A percentile compares a stretch with the other conserved stretches of the same genome.
These are phyloP conservation scores for Capsicum chinense DNA, from an alignment of 257 asterid genomes.

Conservation along the genomic window DNA sequence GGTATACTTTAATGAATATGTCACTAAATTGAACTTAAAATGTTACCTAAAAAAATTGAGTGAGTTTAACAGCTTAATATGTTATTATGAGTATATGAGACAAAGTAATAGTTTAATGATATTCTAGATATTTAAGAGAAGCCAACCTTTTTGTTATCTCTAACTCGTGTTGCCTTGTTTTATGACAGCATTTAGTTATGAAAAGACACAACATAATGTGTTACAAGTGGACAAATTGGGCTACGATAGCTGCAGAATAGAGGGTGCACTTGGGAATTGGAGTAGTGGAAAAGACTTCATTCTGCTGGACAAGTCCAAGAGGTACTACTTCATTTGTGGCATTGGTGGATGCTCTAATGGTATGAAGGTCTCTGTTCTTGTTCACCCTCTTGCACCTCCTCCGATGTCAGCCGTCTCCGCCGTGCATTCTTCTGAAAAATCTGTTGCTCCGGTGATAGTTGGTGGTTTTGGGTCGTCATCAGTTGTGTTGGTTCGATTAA, in stretches of 20 bases:
- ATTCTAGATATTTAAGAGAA: too few species aligned
- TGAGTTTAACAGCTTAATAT: too few species aligned
- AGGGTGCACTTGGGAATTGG: conserved; percentile 82
- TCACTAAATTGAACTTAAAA: too few species aligned
- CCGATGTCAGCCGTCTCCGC: conserved; percentile 51
- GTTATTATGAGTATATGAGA: too few species aligned
- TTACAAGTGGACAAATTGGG: conserved; percentile 77
- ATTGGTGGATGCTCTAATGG: conserved; percentile 87
- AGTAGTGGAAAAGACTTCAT: conserved; percentile 85
- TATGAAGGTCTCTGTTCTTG: conserved; percentile 83
- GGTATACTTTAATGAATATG: too few species aligned
- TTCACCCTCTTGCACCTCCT: conserved; percentile 68
- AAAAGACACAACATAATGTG: conserved; percentile 81
- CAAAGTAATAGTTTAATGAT: too few species aligned
- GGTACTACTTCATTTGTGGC: conserved; percentile 85
- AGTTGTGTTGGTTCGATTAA: background rate
- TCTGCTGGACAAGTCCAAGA: conserved; percentile 55
- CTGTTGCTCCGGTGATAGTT: conserved; percentile 43
- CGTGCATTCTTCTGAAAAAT: conserved; percentile 35
- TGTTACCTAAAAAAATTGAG: too few species aligned
- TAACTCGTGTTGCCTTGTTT: background rate
- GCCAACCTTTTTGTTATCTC: background rate
- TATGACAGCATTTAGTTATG: conserved; percentile 80
- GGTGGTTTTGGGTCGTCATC: conserved; percentile 26
- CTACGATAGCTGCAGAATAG: conserved; percentile 79